phyloP scores from a whole-genome alignment of 2,329 filamentous ascomycete genomes.

The Claviceps capensis region DNA sequence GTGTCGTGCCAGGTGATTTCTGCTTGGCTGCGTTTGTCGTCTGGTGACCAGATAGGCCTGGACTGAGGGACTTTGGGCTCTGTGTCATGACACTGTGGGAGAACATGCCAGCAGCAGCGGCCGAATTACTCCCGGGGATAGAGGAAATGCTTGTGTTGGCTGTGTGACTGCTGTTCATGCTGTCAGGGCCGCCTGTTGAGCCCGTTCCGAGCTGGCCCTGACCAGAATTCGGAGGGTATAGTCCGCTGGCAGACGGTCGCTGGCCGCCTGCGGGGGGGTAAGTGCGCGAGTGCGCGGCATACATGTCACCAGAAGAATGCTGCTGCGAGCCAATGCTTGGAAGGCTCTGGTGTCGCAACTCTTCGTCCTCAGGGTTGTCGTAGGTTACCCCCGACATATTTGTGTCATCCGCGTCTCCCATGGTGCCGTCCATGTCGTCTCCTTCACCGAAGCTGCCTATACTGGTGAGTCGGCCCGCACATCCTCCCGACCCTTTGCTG shows the following conservation, averaged over 20 bases:
- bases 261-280: conserved; percentile 54
- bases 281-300: conserved; percentile 57
- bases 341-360: conserved; percentile 53
- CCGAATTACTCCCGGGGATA: conserved; percentile 30
- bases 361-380: conserved; percentile 44
- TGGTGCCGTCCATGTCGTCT: conserved; percentile 50
- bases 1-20: conserved; percentile 51
- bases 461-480: conserved; percentile 79
- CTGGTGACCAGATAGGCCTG: conserved; percentile 42
- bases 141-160: conserved; percentile 36
- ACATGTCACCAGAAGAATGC: conserved; percentile 44
- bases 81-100: conserved; percentile 65
- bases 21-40: conserved; percentile 37
- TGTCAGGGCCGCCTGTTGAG: conserved; percentile 35
- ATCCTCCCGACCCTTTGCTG: conserved; percentile 90
- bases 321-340: conserved; percentile 57
- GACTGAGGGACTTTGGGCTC: conserved; percentile 73
- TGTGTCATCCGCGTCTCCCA: conserved; percentile 38
- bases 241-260: conserved; percentile 34
- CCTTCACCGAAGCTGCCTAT: conserved; percentile 71
- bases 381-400: conserved; percentile 44
- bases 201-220: conserved; percentile 37
- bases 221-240: conserved; percentile 49
- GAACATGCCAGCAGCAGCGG: conserved; percentile 48
- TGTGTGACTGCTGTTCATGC: conserved; percentile 28